Percentiles rank a stretch among this genome's conserved stretches.
phyloP scores from a whole-genome alignment of 2,329 filamentous ascomycete genomes.

The Diaporthe vexans region DNA sequence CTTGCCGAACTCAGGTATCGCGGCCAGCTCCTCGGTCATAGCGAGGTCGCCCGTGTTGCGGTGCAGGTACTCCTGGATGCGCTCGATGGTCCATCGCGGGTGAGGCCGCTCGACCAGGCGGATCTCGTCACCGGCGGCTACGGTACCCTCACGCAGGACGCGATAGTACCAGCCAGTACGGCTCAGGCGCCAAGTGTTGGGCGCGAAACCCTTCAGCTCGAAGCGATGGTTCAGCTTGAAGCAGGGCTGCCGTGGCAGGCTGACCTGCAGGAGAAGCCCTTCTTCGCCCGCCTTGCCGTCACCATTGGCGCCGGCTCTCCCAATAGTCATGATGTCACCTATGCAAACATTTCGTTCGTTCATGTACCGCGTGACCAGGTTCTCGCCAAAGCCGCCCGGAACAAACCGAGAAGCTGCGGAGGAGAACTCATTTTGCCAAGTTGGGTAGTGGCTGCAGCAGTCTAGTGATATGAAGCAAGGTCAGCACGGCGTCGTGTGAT shows the following conservation, averaged over 20 bases:
- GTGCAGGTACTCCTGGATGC: conserved; percentile 74
- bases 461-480: conserved; percentile 56
- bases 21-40: conserved; percentile 66
- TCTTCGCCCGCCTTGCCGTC: conserved; percentile 53
- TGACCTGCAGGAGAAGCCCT: conserved; percentile 65
- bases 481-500: conserved; percentile 1
- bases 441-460: conserved; percentile 70
- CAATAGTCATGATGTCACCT: conserved; percentile 70
- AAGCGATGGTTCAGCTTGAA: conserved; percentile 80
- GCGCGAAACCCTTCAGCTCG: conserved; percentile 72
- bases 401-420: conserved; percentile 64
- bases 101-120: conserved; percentile 66
- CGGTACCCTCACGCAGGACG: conserved; percentile 67
- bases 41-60: conserved; percentile 63
- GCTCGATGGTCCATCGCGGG: conserved; percentile 74
- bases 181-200: conserved; percentile 66
- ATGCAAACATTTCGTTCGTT: conserved; percentile 77
- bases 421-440: conserved; percentile 68
- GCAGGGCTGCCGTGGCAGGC: conserved; percentile 74
- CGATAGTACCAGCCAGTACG: conserved; percentile 78
- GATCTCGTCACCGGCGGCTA: conserved; percentile 70
- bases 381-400: conserved; percentile 75
- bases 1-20: conserved; percentile 64
- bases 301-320: conserved; percentile 42
- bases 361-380: conserved; percentile 69